Evolutionary conservation across 176 grass and related monocot genomes (phyloP), one percentile per base, ranked within the genome.

Genomic region (Avena atlantica): DNA sequence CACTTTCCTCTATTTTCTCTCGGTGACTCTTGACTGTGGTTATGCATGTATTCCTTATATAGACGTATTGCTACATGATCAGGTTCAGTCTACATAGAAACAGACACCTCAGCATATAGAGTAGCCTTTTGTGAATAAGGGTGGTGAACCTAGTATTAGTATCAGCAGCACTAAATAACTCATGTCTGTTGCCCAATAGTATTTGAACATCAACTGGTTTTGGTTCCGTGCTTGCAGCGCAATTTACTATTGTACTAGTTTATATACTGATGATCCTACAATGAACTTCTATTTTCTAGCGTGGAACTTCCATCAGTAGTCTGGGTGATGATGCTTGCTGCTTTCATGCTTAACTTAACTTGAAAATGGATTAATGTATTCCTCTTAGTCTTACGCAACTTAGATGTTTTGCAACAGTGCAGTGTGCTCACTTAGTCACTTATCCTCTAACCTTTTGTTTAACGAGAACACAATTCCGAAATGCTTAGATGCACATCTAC

Each of bases 11-110:
- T 70, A 34, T 20, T 9, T 53, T 78, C 14, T 80, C 8, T 67
- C 50, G 12, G 10, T 27, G 6, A 42, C 74, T 34, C 52, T 70
- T 74, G 64, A 29, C 50, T 13, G 8, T 20, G 36, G 17, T 66
- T 67, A 34, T 61, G 2, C n/a, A 63, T 79, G 29, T 78, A 78
- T 15, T 49, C 9, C 79, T 81, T 55, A 45, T 79, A 25, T 83
- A 11, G 34, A 52, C 65, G 8, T 53, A 88, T 79, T 52, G 58
- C 44, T 61, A 60, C 47, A 78, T 57, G 77, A 58, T 66, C 1
- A 9, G 70, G 19, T 45, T 77, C 44, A 29, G 29, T 82, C 16
- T 17, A 19, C 24, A 79, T 62, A 55, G 53, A 82, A 83, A 6
- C 2, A 2, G 4, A 70, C 17, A 73, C 49, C 5, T 0, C 57